phyloP scores from a whole-genome alignment of 2,329 filamentous ascomycete genomes.

The Pseudocercospora musae region DNA sequence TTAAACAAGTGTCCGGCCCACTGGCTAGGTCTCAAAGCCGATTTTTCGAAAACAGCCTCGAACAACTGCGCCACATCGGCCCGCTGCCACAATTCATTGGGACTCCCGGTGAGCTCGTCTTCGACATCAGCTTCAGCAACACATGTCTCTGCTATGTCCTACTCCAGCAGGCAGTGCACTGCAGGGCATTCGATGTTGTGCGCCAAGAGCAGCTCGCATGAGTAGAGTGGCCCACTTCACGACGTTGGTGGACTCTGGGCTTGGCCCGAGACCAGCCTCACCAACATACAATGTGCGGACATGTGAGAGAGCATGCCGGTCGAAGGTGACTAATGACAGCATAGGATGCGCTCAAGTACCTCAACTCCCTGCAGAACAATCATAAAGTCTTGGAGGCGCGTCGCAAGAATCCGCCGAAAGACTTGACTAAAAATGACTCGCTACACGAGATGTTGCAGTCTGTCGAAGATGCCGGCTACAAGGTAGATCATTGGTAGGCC shows the following conservation, averaged over 20 bases:
- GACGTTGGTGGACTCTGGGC: background rate
- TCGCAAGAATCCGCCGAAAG: background rate
- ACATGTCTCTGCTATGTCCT: background rate
- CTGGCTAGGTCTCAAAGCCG: no score
- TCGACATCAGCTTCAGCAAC: background rate
- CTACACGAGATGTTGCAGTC: background rate
- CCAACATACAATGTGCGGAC: background rate
- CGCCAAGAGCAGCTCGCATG: background rate
- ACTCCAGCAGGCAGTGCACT: background rate
- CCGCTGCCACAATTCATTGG: background rate
- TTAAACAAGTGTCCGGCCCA: no score
- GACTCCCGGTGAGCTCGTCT: background rate
- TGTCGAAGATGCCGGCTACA: background rate
- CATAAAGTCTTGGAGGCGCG: background rate
- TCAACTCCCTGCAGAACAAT: background rate
- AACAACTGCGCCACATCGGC: background rate
- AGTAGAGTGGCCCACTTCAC: background rate
- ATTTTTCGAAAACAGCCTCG: no score
- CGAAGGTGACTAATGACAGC: background rate
- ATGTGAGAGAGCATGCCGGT: background rate
- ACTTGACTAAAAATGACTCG: background rate
- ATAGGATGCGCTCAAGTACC: background rate
- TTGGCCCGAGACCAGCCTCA: background rate
- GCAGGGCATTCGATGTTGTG: background rate
- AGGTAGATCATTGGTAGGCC: background rate